Conservation (phyloP, 75 land plant genomes). For the Larix kaempferi region DNA sequence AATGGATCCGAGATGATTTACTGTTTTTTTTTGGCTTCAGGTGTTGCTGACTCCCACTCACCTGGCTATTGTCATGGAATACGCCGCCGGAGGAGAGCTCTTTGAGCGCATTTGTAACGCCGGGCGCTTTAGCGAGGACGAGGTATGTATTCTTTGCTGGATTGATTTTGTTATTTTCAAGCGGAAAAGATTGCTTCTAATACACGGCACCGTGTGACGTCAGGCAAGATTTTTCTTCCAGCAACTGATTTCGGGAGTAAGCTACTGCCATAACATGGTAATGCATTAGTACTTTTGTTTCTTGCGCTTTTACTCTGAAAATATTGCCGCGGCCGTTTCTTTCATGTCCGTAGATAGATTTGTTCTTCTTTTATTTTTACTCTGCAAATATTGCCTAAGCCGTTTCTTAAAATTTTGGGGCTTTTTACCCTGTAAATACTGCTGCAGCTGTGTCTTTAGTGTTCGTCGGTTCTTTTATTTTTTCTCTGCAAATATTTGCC, state of each 20-base stretch:
- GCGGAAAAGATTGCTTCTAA: neutral
- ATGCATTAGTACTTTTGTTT: neutral
- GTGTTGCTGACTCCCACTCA: slow-evolving; percentile 62
- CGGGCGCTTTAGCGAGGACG: slow-evolving; percentile 68
- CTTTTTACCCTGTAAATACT: neutral
- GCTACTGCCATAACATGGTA: slow-evolving; percentile 70
- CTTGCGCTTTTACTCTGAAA: too few relatives aligned
- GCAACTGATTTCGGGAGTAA: slow-evolving; percentile 67
- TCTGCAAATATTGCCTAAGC: neutral
- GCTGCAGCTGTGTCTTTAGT: too few relatives aligned
- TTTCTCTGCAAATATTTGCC: neutral
- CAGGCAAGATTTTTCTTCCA: slow-evolving; percentile 75
- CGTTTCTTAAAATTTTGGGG: too few relatives aligned
- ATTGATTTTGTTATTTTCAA: too few relatives aligned
- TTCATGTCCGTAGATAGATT: too few relatives aligned
- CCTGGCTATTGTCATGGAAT: slow-evolving; percentile 73
- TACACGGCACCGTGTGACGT: neutral
- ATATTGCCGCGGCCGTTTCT: too few relatives aligned
- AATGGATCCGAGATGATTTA: neutral
- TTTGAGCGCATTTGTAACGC: slow-evolving; percentile 70
- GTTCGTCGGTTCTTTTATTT: neutral
- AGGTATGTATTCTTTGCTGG: slow-evolving; percentile 21
- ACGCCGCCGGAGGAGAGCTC: slow-evolving; percentile 72
- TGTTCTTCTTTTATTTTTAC: neutral
- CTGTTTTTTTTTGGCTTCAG: slow-evolving; percentile 17